Base-by-base conservation (phyloP, 2,329 filamentous ascomycete genomes). In the Verticillium tricorpus region DNA sequence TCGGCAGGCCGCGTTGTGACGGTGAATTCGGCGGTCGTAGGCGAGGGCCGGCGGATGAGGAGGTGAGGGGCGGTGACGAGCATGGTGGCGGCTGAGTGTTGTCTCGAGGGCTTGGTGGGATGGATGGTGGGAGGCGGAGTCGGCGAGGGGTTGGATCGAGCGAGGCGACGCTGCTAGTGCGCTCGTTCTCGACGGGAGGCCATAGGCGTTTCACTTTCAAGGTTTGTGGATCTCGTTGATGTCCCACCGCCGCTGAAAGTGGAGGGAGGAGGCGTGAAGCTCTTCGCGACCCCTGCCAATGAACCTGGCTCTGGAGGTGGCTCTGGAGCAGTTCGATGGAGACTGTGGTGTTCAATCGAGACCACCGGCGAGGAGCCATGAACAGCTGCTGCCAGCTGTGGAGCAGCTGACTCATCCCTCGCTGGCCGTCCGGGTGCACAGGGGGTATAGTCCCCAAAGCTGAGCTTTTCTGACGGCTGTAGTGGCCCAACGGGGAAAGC, bases 1-100 rank as follows among this genome's bases (percentile, higher is more conserved):
- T 77, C 72, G 0, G 78, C 76, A 1, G 90, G 86, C 55, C 87
- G 86, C 62, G 93, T 97, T 39, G 93, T 95, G 61, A 97, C 91
- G 34, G 90, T 96, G 82, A 94, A 98, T 67, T 91, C 90, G 72
- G 91, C 88, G n/a, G 95, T 97, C 2, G 93, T 96, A 56, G 92
- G 89, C 28, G 95, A 93, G 58, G 91, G 90, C 25, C 87, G 85
- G 66, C 86, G 83, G 64, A 84, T 83, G 68, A 80, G 82, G 58
- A 92, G 85, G 67, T 83, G 83, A 11, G 86, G 85, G 1, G 79
- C 69, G 22, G 82, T 85, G 52, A 83, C 84, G 66, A 90, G 81
- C 89, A 92, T 91, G 58, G 67, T 72, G 63, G 50, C 45, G 45
- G n/a, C 12, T n/a, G 19, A 14, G 15, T 31, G 50, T 58, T 50